Base-by-base conservation (phyloP, 371 early-diverging fungal genomes). In the Mucor plumbeus region DNA sequence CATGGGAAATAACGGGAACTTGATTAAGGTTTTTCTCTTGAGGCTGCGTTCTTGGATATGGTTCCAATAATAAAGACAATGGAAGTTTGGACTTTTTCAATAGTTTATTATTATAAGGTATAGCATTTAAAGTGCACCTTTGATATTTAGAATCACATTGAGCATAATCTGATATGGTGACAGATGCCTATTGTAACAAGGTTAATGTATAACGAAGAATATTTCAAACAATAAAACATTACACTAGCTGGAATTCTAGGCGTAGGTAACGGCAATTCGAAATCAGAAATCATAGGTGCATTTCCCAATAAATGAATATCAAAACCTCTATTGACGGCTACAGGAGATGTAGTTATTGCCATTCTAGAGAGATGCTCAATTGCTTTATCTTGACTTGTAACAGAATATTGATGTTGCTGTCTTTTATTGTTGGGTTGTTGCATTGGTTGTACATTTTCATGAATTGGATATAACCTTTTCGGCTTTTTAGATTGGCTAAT, bases 61-160 rank as follows among this genome's bases (percentile, higher is more conserved):
- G 93, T 26, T 92, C 89, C 8, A 94, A 63, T n/a, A 92, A 57
- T 19, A 94, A 59, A 0, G 91, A 92, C 35, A 94, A 79, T 21
- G 94, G 95, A 7, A 94, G 61, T 65, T 84, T 89, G 10, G 88
- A 82, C 71, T 89, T 90, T 67, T 79, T 82, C 61, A 93, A 69
- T 10, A 92, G 65, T 34, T 77, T 69, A 36, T 80, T 79, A 4
- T 85, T 86, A 54, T 79, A 76, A 21, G 95, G 95, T 34, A 94
- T 72, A 14, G 86, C 83, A 53, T 90, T 91, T 5, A 95, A 68
- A 7, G 95, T 95, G 65, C 86, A 88, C 36, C 94, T 79, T 71
- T 91, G 87, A 71, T 90, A 87, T 5, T 63, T 58, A 7, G 90
- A 73, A 17, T 72, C 69, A 59, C 86, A 85, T 68, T 88, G 85